Evolutionary conservation across 345 rosid species (phyloP).

Genomic region (Eucalyptus lansdowneana): DNA sequence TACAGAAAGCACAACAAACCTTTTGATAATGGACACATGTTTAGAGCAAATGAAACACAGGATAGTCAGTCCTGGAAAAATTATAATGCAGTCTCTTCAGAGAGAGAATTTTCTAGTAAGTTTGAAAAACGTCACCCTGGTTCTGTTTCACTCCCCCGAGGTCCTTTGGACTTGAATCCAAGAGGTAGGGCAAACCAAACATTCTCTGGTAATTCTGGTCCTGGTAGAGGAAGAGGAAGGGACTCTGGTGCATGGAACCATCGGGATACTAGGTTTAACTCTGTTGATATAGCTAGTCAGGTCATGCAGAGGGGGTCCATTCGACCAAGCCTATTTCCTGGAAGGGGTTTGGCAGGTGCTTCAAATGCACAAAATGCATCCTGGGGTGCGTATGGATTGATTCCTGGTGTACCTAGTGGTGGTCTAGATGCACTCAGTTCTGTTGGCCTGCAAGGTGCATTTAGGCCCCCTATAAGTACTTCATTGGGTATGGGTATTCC

Average conservation of each 20-base stretch:
- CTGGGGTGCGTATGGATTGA: slow-evolving; percentile 77
- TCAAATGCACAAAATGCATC: slow-evolving; percentile 51
- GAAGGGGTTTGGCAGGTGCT: slow-evolving; percentile 61
- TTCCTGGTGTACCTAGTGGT: slow-evolving; percentile 68
- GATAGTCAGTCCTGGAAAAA: slow-evolving; percentile 31
- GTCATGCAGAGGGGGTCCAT: slow-evolving; percentile 50
- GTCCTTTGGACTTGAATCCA: slow-evolving; percentile 40
- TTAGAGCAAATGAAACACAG: slow-evolving; percentile 46
- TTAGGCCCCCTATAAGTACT: slow-evolving; percentile 50
- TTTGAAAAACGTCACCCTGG: slow-evolving; percentile 55
- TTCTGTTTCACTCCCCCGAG: slow-evolving; percentile 26
- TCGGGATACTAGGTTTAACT: slow-evolving; percentile 51
- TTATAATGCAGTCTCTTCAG: slow-evolving; percentile 19
- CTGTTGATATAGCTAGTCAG: slow-evolving; percentile 64
- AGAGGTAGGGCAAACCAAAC: slow-evolving; percentile 46
- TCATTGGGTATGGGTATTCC: slow-evolving; percentile 66
- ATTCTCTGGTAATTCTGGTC: slow-evolving; percentile 51
- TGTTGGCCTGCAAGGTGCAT: slow-evolving; percentile 59
- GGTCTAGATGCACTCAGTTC: slow-evolving; percentile 69
- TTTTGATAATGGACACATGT: slow-evolving; percentile 53
- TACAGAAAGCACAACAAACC: slow-evolving; percentile 54
- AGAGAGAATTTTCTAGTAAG: slow-evolving; percentile 27
- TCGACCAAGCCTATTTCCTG: slow-evolving; percentile 45
- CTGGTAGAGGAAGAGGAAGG: slow-evolving; percentile 85
- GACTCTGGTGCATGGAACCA: slow-evolving; percentile 66